Percentiles rank a stretch among this genome's conserved stretches.
Conservation (phyloP, 2,329 filamentous ascomycete species). For the Colletotrichum ledebouriae region DNA sequence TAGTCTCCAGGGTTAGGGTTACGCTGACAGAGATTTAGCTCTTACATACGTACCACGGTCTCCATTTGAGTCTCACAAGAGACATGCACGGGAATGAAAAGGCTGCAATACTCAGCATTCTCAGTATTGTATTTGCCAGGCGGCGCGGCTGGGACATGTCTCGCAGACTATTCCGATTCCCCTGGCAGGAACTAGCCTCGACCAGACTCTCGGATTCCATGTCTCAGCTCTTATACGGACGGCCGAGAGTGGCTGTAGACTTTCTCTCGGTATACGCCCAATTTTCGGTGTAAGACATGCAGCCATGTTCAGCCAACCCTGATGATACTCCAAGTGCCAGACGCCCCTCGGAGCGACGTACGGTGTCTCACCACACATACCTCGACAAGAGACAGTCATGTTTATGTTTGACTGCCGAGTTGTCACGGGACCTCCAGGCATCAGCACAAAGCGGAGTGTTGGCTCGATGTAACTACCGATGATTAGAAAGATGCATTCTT, state of each 20-base stretch:
- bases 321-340: neutral
- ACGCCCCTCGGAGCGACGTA: neutral
- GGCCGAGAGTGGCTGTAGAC: conserved; percentile 11
- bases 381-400: neutral
- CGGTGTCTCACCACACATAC: conserved; percentile 14
- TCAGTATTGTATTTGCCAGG: too few relatives aligned
- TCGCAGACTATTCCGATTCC: conserved; percentile 9
- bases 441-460: conserved; percentile 29
- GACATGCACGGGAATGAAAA: neutral
- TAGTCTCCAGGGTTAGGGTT: conserved; percentile 34
- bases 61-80: neutral
- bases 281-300: conserved; percentile 10
- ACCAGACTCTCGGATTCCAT: conserved; percentile 32
- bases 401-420: conserved; percentile 29
- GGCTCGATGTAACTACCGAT: neutral
- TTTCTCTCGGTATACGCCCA: neutral
- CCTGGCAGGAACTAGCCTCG: conserved; percentile 12
- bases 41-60: neutral
- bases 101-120: neutral
- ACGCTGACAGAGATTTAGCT: neutral
- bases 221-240: conserved; percentile 21
- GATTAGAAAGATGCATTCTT: neutral
- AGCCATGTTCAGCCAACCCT: conserved; percentile 13
- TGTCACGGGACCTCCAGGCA: conserved; percentile 28
- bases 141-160: conserved; percentile 32